phyloP scores from a whole-genome alignment of 495 filamentous ascomycete species.

The Aspergillus diversus region DNA sequence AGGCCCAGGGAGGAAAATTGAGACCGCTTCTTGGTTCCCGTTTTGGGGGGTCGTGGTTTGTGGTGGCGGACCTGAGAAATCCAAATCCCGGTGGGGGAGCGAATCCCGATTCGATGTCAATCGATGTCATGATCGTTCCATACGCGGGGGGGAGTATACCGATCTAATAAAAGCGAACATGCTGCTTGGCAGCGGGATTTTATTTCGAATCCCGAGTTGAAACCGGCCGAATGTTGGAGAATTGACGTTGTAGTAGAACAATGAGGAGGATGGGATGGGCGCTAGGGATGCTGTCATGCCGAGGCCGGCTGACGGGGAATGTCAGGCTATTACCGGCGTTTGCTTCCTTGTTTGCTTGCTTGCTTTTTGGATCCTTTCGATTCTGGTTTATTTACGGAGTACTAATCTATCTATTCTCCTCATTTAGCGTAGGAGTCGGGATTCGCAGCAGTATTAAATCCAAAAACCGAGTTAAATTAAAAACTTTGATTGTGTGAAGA shows the following conservation, averaged over 20 bases:
- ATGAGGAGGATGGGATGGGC: background rate
- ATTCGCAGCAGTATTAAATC: too few relatives aligned
- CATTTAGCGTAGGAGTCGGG: too few relatives aligned
- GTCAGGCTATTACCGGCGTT: too few relatives aligned
- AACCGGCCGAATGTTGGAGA: background rate
- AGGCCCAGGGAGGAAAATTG: background rate
- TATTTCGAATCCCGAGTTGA: background rate
- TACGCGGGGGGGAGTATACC: background rate
- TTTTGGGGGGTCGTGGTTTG: background rate
- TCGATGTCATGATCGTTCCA: background rate
- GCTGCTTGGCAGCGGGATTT: background rate
- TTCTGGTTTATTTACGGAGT: too few relatives aligned
- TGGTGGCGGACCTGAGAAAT: constrained; percentile 1
- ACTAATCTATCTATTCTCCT: too few relatives aligned
- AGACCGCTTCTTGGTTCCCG: background rate
- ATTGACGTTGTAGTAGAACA: background rate
- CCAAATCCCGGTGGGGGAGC: constrained; percentile 17
- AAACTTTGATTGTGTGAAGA: too few relatives aligned
- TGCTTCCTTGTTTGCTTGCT: too few relatives aligned
- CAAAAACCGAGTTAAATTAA: too few relatives aligned
- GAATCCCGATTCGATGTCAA: constrained; percentile 4
- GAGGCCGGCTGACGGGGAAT: too few relatives aligned
- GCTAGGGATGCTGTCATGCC: background rate
- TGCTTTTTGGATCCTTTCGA: too few relatives aligned
- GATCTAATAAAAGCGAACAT: background rate